Conservation (phyloP, 192 early-diverging fungal species). For the Coemansia asiatica region DNA sequence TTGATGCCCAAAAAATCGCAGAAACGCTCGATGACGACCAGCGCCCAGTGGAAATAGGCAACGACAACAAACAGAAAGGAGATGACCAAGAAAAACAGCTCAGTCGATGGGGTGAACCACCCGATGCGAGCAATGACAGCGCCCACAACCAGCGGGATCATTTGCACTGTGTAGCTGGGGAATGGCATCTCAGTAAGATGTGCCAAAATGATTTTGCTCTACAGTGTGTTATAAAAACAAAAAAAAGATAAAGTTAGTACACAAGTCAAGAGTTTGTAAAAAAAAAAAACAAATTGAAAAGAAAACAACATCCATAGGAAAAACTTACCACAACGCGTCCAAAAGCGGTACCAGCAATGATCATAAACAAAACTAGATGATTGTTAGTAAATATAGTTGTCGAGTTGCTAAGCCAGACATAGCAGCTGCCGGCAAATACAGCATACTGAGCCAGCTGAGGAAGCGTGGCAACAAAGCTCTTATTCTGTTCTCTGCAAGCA, state of each 20-base stretch:
- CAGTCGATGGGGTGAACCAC: constrained; percentile 66
- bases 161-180: constrained; percentile 78
- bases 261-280: no score
- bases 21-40: constrained; percentile 83
- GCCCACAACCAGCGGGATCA: constrained; percentile 73
- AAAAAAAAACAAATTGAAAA: background rate
- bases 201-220: constrained; percentile 85
- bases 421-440: constrained; percentile 62
- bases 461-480: constrained; percentile 63
- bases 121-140: constrained; percentile 67
- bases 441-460: constrained; percentile 66
- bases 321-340: constrained; percentile 71
- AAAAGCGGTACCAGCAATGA: constrained; percentile 79
- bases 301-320: background rate
- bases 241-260: background rate
- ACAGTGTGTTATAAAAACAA: constrained; percentile 1
- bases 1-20: constrained; percentile 83
- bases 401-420: constrained; percentile 71
- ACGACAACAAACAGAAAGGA: constrained; percentile 71
- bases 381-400: constrained; percentile 67
- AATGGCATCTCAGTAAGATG: constrained; percentile 82
- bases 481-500: constrained; percentile 59
- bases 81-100: constrained; percentile 67
- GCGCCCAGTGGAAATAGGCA: constrained; percentile 84
- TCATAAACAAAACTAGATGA: constrained; percentile 72